Conservation (phyloP, 768 basidiomycete species). For the Agrocybe chaxingu region DNA sequence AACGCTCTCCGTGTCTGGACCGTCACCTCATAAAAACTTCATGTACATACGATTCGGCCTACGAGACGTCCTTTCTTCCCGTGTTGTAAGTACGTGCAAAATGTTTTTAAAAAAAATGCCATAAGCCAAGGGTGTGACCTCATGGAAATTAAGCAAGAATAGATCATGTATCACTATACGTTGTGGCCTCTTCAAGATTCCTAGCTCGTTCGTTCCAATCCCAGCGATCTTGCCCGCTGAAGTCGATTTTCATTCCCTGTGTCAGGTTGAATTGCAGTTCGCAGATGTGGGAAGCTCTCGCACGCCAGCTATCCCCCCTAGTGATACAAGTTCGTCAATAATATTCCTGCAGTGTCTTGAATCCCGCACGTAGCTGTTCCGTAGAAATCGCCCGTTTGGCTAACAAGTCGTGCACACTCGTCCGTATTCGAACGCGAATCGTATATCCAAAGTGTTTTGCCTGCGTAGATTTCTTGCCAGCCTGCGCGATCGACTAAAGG, state of each 20-base stretch:
- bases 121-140: conserved; percentile 17
- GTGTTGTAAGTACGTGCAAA: conserved; percentile 22
- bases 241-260: conserved; percentile 65
- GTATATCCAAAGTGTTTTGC: conserved; percentile 74
- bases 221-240: conserved; percentile 75
- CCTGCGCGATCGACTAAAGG: conserved; percentile 59
- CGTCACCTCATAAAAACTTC: conserved; percentile 57
- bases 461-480: conserved; percentile 72
- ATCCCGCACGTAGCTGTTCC: conserved; percentile 72
- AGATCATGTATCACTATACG: conserved; percentile 5
- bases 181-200: conserved; percentile 56
- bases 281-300: conserved; percentile 62
- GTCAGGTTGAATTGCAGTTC: conserved; percentile 72
- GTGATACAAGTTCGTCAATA: neutral
- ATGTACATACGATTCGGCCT: conserved; percentile 19
- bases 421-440: conserved; percentile 64
- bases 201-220: conserved; percentile 59
- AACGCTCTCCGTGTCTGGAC: conserved; percentile 92
- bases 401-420: conserved; percentile 65
- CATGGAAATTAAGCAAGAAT: too few relatives aligned
- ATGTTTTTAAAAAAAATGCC: conserved; percentile 29
- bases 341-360: neutral
- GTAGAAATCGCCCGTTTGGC: conserved; percentile 58
- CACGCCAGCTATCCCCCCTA: conserved; percentile 83
- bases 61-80: conserved; percentile 17